Percentiles rank a stretch among this genome's conserved stretches.
These are phyloP conservation scores for Amesomyces nigricolor DNA, from an alignment of 2,329 filamentous ascomycete species.

Conservation along the genomic window DNA sequence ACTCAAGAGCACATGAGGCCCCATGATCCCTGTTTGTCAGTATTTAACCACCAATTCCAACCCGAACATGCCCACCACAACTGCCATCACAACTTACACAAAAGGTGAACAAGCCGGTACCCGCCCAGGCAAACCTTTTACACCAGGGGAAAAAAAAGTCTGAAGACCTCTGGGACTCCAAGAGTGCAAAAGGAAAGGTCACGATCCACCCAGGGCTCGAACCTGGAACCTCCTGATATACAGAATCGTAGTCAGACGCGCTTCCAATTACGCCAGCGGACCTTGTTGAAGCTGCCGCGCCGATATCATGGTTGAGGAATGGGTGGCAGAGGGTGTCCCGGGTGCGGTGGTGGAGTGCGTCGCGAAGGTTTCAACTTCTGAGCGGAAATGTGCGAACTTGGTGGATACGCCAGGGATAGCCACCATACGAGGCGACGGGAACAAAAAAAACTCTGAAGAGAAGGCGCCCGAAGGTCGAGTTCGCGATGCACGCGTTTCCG, in stretches of 20 bases:
- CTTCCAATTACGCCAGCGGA: conserved; percentile 11
- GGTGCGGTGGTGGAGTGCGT: background rate
- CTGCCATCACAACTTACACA: no score
- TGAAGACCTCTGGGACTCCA: no score
- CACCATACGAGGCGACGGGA: background rate
- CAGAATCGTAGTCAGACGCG: conserved; percentile 10
- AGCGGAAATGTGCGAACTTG: background rate
- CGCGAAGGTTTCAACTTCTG: background rate
- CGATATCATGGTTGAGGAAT: no score
- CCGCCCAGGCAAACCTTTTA: no score
- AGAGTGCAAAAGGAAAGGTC: background rate
- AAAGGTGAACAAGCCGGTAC: no score
- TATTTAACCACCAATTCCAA: no score
- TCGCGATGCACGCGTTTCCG: background rate
- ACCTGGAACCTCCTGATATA: conserved; percentile 13
- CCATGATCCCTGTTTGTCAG: no score
- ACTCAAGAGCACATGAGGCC: no score
- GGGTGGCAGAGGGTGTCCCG: background rate
- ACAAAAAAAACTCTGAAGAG: background rate
- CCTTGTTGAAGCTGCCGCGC: background rate
- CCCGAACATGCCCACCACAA: no score
- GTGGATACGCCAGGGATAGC: background rate
- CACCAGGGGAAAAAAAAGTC: no score
- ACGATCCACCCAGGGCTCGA: conserved; percentile 7
- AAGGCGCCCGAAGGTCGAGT: background rate